Evolutionary conservation across 2,329 filamentous ascomycete species (phyloP).

Genomic region (Claviceps africana): DNA sequence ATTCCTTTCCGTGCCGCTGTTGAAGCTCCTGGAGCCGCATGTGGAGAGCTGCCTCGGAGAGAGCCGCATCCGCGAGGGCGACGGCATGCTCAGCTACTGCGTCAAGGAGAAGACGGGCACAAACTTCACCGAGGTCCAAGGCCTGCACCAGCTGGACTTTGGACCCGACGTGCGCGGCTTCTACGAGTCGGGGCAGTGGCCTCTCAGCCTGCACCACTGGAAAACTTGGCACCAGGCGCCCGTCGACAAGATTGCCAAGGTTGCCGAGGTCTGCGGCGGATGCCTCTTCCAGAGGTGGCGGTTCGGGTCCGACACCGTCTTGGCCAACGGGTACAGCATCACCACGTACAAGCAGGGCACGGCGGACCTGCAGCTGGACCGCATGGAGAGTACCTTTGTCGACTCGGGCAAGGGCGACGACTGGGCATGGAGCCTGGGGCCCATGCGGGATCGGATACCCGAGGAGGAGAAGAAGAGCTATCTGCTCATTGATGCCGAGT

Average conservation of each 20-base stretch:
- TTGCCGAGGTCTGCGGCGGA: conserved; percentile 34
- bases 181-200: conserved; percentile 42
- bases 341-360: conserved; percentile 30
- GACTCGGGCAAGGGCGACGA: conserved; percentile 24
- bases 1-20: conserved; percentile 41
- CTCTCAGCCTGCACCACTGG: conserved; percentile 48
- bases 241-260: conserved; percentile 10
- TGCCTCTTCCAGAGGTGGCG: conserved; percentile 45
- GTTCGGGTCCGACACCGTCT: conserved; percentile 30
- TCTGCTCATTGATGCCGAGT: conserved; percentile 29
- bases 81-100: conserved; percentile 43
- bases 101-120: conserved; percentile 39
- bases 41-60: conserved; percentile 34
- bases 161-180: conserved; percentile 41
- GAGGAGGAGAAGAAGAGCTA: conserved; percentile 37
- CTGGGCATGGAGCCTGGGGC: conserved; percentile 40
- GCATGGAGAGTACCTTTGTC: conserved; percentile 36
- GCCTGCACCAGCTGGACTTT: conserved; percentile 44
- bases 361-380: conserved; percentile 26
- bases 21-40: conserved; percentile 30
- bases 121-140: conserved; percentile 39
- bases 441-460: conserved; percentile 26
- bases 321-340: conserved; percentile 47
- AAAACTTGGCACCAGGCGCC: conserved; percentile 43
- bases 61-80: conserved; percentile 29